phyloP scores from a whole-genome alignment of 2,329 filamentous ascomycete genomes.

The Ophiostoma montium region DNA sequence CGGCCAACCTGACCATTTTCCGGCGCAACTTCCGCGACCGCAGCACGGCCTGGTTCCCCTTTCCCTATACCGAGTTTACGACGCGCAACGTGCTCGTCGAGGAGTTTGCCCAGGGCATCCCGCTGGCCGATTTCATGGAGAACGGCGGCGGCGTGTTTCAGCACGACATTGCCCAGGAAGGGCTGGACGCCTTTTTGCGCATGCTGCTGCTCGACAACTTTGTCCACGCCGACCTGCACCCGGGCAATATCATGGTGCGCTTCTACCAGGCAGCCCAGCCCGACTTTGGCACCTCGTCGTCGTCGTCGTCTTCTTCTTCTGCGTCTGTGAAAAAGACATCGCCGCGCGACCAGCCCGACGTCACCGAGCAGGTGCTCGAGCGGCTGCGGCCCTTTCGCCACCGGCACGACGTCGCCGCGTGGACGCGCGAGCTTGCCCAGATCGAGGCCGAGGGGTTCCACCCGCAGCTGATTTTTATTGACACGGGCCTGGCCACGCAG shows the following conservation, averaged over 20 bases:
- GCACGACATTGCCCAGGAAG: conserved; percentile 86
- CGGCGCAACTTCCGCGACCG: conserved; percentile 80
- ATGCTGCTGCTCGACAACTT: conserved; percentile 98
- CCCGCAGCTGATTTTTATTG: conserved; percentile 93
- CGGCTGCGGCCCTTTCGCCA: conserved; percentile 60
- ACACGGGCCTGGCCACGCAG: conserved; percentile 89
- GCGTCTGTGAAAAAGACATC: conserved; percentile 10
- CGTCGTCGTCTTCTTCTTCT: too few species aligned
- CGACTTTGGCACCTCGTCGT: conserved; percentile 30
- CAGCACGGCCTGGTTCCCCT: conserved; percentile 92
- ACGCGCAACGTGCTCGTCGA: conserved; percentile 87
- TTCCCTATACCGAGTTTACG: conserved; percentile 82
- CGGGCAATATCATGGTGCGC: conserved; percentile 98
- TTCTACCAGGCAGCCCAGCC: conserved; percentile 78
- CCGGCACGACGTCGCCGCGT: conserved; percentile 48
- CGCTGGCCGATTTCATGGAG: conserved; percentile 76
- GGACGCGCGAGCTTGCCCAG: conserved; percentile 58
- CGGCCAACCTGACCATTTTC: conserved; percentile 78
- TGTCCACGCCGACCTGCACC: conserved; percentile 89
- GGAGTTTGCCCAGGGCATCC: conserved; percentile 91
- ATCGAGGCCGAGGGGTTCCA: conserved; percentile 81
- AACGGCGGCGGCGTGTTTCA: conserved; percentile 88
- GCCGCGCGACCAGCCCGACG: conserved; percentile 39
- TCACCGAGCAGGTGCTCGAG: conserved; percentile 74
- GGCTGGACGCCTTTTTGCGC: conserved; percentile 85